Base-by-base conservation (phyloP, 176 grass and related monocot genomes). In the Avena sativa region DNA sequence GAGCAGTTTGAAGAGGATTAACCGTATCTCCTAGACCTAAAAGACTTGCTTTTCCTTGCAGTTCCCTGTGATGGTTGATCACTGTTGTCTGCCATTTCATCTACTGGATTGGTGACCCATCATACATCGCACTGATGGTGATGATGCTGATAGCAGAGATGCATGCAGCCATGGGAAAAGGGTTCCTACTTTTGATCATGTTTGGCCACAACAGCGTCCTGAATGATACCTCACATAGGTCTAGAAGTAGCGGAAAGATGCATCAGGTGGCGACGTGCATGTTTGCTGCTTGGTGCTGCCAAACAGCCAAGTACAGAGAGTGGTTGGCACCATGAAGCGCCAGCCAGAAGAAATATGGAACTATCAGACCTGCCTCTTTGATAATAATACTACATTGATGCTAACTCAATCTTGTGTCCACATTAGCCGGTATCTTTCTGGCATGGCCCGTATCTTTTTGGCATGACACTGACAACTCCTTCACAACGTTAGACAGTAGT, bases 51-150 rank as follows among this genome's bases (percentile, higher is more conserved):
- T 88, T 75, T 44, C 50, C 44, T 65, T 4, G 65, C 11, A 38
- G 44, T 87, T 87, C 20, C 51, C 20, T 68, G 78, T 3, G 59
- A 69, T 60, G 43, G n/a, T 77, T 77, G 74, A 77, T 13, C 64
- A 23, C 85, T 62, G 68, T 68, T 84, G 81, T 84, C 81, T 81
- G 67, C 85, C 69, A 91, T 61, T 76, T 75, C 85, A 68, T 69
- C 14, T 84, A 56, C 81, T 76, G 67, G 75, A 84, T 74, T 74
- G 38, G 9, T 87, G 85, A 84, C 80, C 80, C 89, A 75, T 74
- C 85, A 87, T 76, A 55, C 74, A 79, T 43, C 71, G 66, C 80
- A 83, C 67, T 15, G 57, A 59, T 40, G 66, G 26, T 75, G 73
- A 57, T 74, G 65, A 58, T 59, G 74, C 36, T 59, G 74, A 48